Evolutionary conservation across 495 filamentous ascomycete species (phyloP).

Genomic region (Lophium mytilinum): DNA sequence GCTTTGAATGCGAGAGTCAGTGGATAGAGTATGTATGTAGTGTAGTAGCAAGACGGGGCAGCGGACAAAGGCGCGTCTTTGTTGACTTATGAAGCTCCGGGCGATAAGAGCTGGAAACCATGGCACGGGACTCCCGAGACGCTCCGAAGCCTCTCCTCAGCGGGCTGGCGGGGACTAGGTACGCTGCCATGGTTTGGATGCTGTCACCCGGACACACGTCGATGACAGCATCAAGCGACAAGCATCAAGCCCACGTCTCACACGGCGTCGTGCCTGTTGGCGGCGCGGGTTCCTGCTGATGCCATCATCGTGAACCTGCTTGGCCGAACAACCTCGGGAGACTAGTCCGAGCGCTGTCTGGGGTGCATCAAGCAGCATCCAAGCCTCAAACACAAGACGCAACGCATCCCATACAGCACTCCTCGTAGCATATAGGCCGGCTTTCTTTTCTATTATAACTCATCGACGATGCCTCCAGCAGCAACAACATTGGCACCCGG

Average conservation of each 20-base stretch:
- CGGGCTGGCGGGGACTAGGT: not conserved
- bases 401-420: no score
- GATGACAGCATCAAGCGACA: no score
- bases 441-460: no score
- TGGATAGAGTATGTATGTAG: no score
- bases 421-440: no score
- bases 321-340: no score
- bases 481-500: not conserved
- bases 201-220: no score
- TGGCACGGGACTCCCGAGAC: not conserved
- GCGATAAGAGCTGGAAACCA: not conserved
- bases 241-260: not conserved
- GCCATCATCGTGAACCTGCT: not conserved
- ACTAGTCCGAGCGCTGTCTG: not conserved
- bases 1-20: no score
- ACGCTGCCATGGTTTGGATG: not conserved
- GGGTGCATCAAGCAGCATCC: no score
- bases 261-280: not conserved
- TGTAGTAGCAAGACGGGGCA: no score
- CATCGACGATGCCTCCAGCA: no score
- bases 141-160: not conserved
- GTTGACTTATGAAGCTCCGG: not conserved
- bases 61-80: not conserved
- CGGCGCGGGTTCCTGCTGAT: not conserved
- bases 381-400: no score